A percentile compares a stretch with the other conserved stretches of the same genome.
Conservation (phyloP, 495 filamentous ascomycete species). For the Aspergillus kassunensis region DNA sequence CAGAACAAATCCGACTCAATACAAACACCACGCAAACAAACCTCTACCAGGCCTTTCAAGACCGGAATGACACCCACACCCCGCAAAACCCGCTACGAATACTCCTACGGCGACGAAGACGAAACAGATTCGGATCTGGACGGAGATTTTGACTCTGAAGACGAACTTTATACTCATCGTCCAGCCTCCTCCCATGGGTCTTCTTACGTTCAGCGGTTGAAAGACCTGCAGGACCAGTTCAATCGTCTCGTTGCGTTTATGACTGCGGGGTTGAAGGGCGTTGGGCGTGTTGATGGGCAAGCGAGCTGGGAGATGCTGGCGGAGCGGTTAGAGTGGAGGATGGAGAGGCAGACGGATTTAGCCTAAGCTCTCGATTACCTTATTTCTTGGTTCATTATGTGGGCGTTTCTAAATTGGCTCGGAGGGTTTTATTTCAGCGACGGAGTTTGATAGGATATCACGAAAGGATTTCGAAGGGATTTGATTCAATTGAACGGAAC, state of each 20-base stretch:
- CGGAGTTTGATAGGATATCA: no score
- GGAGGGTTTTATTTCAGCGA: no score
- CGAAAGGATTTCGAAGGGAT: no score
- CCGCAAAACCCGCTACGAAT: conserved; percentile 10
- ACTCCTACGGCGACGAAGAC: conserved; percentile 21
- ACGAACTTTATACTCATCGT: conserved; percentile 14
- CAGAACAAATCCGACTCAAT: conserved; percentile 18
- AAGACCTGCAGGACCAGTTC: conserved; percentile 38
- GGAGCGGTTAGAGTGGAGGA: conserved; percentile 39
- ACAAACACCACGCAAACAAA: conserved; percentile 9
- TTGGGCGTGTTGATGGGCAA: conserved; percentile 45
- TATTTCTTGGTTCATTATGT: no score
- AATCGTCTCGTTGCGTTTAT: conserved; percentile 41
- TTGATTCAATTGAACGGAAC: no score
- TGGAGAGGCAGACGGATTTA: conserved; percentile 5
- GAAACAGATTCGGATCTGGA: background rate
- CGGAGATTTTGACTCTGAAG: conserved; percentile 19
- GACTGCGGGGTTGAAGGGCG: conserved; percentile 39
- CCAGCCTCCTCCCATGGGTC: conserved; percentile 21
- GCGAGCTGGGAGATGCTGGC: conserved; percentile 50
- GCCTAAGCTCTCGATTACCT: background rate
- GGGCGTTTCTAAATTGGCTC: no score
- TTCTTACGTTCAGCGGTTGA: conserved; percentile 27
- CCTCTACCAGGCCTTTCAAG: background rate
- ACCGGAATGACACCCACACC: conserved; percentile 1